Conservation (phyloP, 495 filamentous ascomycete genomes). For the Neurospora sublineolata region DNA sequence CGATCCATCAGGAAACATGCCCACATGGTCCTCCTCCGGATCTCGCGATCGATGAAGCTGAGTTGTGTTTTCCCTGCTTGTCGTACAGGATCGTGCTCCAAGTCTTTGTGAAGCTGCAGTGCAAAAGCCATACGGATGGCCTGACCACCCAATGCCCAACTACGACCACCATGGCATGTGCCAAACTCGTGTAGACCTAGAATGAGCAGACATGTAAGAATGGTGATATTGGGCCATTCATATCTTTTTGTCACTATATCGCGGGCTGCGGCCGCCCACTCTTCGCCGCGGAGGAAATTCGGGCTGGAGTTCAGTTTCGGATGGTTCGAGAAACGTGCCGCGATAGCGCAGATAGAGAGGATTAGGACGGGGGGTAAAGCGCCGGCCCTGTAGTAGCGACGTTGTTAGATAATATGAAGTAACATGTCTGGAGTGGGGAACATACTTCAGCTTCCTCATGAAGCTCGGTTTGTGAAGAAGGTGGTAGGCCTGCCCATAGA, state of each 20-base stretch:
- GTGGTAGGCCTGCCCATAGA: slow-evolving; percentile 92
- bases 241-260: slow-evolving; percentile 77
- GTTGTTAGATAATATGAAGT: slow-evolving; percentile 13
- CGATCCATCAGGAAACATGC: slow-evolving; percentile 94
- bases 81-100: slow-evolving; percentile 71
- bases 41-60: slow-evolving; percentile 86
- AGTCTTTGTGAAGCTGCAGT: slow-evolving; percentile 82
- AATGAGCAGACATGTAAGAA: slow-evolving; percentile 76
- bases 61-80: slow-evolving; percentile 58
- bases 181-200: slow-evolving; percentile 92
- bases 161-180: slow-evolving; percentile 89
- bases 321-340: slow-evolving; percentile 91
- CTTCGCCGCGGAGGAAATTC: slow-evolving; percentile 80
- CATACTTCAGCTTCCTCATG: slow-evolving; percentile 68
- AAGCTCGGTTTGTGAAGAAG: slow-evolving; percentile 96
- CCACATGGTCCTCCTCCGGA: slow-evolving; percentile 92
- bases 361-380: slow-evolving; percentile 71
- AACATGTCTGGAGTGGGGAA: slow-evolving; percentile 6
- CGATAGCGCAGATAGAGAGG: slow-evolving; percentile 83
- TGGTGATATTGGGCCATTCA: slow-evolving; percentile 92
- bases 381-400: slow-evolving; percentile 30
- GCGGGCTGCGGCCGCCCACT: slow-evolving; percentile 75
- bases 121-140: slow-evolving; percentile 96
- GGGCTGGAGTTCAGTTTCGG: slow-evolving; percentile 74
- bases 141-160: slow-evolving; percentile 91